Base-by-base conservation (phyloP, 768 basidiomycete genomes). In the Amylocystis lapponica region DNA sequence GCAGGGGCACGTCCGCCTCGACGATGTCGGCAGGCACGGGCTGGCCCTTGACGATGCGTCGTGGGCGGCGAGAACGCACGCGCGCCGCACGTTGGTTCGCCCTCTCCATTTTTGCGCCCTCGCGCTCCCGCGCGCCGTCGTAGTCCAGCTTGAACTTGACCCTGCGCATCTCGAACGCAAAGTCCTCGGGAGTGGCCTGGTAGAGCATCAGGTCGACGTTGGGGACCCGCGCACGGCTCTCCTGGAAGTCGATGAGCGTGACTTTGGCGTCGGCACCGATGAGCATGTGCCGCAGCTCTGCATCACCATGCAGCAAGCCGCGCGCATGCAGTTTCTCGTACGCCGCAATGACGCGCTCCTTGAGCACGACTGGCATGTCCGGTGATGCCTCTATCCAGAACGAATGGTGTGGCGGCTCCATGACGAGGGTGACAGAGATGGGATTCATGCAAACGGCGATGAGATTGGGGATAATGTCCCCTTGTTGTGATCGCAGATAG, bases 311-410 rank as follows among this genome's bases (percentile, higher is more conserved):
- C 41, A 69, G 26, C 48, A 69, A 50, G 47, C 70, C 60, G 35
- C 39, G 12, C 41, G 52, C 43, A 53, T 67, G 63, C 48, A 74
- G 55, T 48, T 70, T 66, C 42, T 67, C 59, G 48, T 74, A 75
- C 9, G 79, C 74, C 3, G 66, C 65, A 9, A 83, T 57, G 44
- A 75, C 72, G 25, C 64, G 65, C 43, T 72, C 65, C 58, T 83
- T 83, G 41, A 81, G 59, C 10, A 67, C 57, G 6, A 58, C 51
- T 3, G 80, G 78, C 79, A 83, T 82, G 32, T 66, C 69, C 3
- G 71, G 57, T 4, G 71, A 75, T 12, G 82, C 76, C 49, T 81
- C 73, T 47, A 79, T 69, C 79, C 81, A 82, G 57, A 81, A 78
- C 6, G 68, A 66, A 13, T 60, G 63, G 50, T 82, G 77, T 1